Evolutionary conservation across 371 early-diverging fungal species (phyloP), one percentile per base, ranked within the genome.

Genomic region (Zancudomyces culisetae): DNA sequence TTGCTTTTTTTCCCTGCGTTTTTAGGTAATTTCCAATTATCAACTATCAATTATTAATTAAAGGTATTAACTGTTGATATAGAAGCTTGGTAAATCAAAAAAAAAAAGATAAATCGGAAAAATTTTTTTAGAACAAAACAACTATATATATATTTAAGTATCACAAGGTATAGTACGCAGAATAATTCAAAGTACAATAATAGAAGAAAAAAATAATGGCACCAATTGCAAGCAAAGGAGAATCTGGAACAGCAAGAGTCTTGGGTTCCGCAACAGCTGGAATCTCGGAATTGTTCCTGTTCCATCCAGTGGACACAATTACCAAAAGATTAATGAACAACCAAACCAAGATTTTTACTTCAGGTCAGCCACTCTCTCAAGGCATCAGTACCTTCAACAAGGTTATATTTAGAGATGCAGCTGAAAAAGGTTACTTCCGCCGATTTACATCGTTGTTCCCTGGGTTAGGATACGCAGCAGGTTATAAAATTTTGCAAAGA

Each of bases 261-360:
- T 68, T 83, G 42, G 97, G 97, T 40, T 81, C 90, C 43, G 97
- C 80, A 42, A 77, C 89, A 54, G 83, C 91, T 39, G 96, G 96
- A 50, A 77, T 93, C 57, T 76, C 90, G 28, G 97, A 96, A 72
- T 75, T 96, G 43, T 70, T 93, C 54, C 77, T 83, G 51, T 96
- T 96, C 82, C 97, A 96, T 70, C 97, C 97, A 42, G 87, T 96
- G 43, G 97, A 96, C 73, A 96, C 97, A 0, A 83, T 96, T 22
- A 93, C 97, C 52, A 96, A 96, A 77, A 81, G 97, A 52, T 80
- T 96, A 60, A 96, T 96, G 97, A 87, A 79, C 71, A 87, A 86
- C 74, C 82, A 85, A 56, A 70, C 69, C 54, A 78, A 68, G 81
- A 63, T 85, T 46, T 83, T 80, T 68, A 68, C 66, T 46, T 55